Conservation (phyloP, 2,329 filamentous ascomycete genomes). For the Cladophialophora immunda region DNA sequence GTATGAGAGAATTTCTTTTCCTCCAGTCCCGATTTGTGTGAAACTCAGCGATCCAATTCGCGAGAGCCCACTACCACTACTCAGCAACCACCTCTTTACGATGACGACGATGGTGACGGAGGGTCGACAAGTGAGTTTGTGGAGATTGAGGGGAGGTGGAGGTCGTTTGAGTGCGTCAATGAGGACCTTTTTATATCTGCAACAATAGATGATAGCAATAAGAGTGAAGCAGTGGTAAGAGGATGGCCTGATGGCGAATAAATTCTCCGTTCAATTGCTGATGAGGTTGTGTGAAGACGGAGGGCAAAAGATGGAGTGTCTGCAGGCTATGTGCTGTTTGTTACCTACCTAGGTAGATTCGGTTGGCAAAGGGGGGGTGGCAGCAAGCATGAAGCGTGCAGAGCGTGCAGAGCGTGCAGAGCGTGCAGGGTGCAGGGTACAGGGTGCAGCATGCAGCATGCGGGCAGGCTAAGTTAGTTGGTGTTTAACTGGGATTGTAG, state of each 20-base stretch:
- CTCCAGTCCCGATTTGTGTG: constrained; percentile 8
- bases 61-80: not conserved
- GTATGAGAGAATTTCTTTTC: constrained; percentile 10
- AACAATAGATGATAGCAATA: not conserved
- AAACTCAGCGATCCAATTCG: constrained; percentile 1
- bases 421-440: not conserved
- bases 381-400: not conserved
- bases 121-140: not conserved
- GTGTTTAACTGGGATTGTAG: constrained; percentile 5
- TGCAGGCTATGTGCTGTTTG: not conserved
- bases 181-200: not conserved
- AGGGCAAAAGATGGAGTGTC: not conserved
- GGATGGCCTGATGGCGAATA: not conserved
- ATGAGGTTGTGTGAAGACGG: not conserved
- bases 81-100: constrained; percentile 5
- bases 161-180: not conserved
- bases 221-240: not conserved
- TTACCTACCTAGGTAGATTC: too few species aligned
- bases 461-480: constrained; percentile 5
- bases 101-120: not conserved
- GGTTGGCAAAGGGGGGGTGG: not conserved
- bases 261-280: not conserved
- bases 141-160: not conserved
- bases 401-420: too few species aligned
- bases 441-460: not conserved